phyloP scores from a whole-genome alignment of 495 filamentous ascomycete genomes.

The Penicillium coprophilum region DNA sequence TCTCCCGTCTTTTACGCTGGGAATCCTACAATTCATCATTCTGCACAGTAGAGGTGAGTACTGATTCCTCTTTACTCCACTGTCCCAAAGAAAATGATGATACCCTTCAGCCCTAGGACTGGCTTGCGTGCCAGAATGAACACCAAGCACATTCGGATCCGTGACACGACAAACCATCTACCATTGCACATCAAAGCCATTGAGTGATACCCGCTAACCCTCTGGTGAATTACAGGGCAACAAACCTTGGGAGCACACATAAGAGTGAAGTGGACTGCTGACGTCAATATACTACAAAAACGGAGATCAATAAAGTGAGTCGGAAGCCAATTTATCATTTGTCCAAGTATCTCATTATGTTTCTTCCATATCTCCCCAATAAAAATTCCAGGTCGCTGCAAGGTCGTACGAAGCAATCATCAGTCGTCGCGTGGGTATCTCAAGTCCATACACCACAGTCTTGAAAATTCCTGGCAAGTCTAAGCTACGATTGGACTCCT shows the following conservation, averaged over 20 bases:
- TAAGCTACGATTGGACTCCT: neutral
- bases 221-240: neutral
- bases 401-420: neutral
- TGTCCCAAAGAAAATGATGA: constrained; percentile 15
- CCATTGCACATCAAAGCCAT: neutral
- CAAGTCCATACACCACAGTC: neutral
- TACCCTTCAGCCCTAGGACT: constrained; percentile 22
- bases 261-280: no score
- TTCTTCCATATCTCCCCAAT: neutral
- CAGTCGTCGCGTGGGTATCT: neutral
- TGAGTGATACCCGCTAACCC: neutral
- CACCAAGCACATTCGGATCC: constrained; percentile 24
- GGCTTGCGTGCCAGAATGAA: constrained; percentile 12
- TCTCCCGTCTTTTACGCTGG: neutral
- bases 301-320: neutral
- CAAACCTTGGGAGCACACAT: neutral
- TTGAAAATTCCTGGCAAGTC: neutral
- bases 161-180: neutral
- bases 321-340: neutral
- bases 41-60: neutral
- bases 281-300: neutral
- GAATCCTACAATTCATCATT: neutral
- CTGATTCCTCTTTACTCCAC: neutral
- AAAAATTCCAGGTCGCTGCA: neutral
- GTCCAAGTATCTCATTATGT: neutral